Evolutionary conservation across 805 yeast genomes (phyloP).

Genomic region (Metschnikowia noctiluminum): DNA sequence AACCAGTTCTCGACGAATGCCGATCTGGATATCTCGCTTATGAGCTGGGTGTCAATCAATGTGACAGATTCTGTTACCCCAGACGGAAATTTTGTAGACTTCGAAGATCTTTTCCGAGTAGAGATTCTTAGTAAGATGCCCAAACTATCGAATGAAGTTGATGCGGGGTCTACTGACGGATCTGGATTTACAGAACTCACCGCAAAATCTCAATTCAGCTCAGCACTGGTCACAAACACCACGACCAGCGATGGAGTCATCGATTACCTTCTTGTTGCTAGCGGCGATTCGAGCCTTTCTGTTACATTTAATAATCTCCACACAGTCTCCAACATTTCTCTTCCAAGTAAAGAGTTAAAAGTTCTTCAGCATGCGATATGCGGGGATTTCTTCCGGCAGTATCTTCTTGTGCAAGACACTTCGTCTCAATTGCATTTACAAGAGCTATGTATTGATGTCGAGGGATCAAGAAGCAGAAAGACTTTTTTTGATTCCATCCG

Average conservation of each 20-base stretch:
- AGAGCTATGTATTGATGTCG: slow-evolving; percentile 13
- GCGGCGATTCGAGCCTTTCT: slow-evolving; percentile 21
- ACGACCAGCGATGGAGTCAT: slow-evolving; percentile 11
- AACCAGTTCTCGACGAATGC: slow-evolving; percentile 21
- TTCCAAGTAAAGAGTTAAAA: slow-evolving; percentile 15
- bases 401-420: slow-evolving; percentile 21
- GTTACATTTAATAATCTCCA: slow-evolving; percentile 31
- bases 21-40: slow-evolving; percentile 14
- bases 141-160: slow-evolving; percentile 21
- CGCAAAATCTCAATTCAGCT: slow-evolving; percentile 5
- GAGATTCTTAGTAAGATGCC: slow-evolving; percentile 36
- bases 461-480: slow-evolving; percentile 6
- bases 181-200: neutral
- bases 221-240: slow-evolving; percentile 13
- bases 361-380: slow-evolving; percentile 21
- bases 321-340: slow-evolving; percentile 24
- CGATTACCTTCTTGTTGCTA: slow-evolving; percentile 27
- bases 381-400: slow-evolving; percentile 26
- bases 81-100: slow-evolving; percentile 4
- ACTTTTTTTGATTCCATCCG: slow-evolving; percentile 23
- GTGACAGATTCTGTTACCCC: slow-evolving; percentile 1
- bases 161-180: slow-evolving; percentile 4
- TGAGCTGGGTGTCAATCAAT: slow-evolving; percentile 17
- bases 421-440: slow-evolving; percentile 13
- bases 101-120: slow-evolving; percentile 24